Percentiles rank a stretch among this genome's conserved stretches.
These are phyloP conservation scores for Kandelia obovata DNA, from an alignment of 345 rosid genomes.

Conservation along the genomic window DNA sequence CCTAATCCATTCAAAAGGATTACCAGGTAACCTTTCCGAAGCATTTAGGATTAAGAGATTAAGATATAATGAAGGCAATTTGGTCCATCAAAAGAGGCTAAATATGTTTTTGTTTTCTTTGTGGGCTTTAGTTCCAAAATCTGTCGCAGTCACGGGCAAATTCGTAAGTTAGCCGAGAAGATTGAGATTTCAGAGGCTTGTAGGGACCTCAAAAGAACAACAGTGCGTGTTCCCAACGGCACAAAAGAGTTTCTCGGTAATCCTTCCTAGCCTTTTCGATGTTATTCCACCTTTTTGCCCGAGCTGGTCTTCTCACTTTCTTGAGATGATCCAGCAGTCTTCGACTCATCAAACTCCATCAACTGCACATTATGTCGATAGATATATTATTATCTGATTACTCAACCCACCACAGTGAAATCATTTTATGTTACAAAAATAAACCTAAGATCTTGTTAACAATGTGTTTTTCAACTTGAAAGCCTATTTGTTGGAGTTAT, in stretches of 20 bases:
- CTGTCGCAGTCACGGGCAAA: constrained; percentile 31
- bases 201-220: constrained; percentile 14
- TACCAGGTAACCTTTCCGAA: too few relatives aligned
- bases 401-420: not conserved
- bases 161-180: constrained; percentile 28
- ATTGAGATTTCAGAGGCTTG: constrained; percentile 9
- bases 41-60: too few relatives aligned
- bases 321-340: constrained; percentile 22
- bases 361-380: constrained; percentile 43
- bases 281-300: constrained; percentile 23
- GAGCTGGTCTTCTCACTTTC: constrained; percentile 14
- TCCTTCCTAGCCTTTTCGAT: not conserved
- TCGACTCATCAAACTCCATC: constrained; percentile 85
- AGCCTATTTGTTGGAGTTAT: too few relatives aligned
- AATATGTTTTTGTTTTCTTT: constrained; percentile 14
- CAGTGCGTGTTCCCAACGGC: constrained; percentile 2
- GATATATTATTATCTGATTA: not conserved
- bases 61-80: not conserved
- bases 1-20: too few relatives aligned
- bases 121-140: constrained; percentile 27
- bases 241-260: not conserved
- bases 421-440: too few relatives aligned
- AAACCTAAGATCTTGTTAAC: too few relatives aligned
- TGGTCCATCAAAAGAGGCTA: constrained; percentile 1
- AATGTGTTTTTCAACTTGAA: too few relatives aligned